A percentile compares a stretch with the other conserved stretches of the same genome.
These are phyloP conservation scores for Aspergillus pseudotamarii DNA, from an alignment of 2,329 filamentous ascomycete species.

Conservation along the genomic window DNA sequence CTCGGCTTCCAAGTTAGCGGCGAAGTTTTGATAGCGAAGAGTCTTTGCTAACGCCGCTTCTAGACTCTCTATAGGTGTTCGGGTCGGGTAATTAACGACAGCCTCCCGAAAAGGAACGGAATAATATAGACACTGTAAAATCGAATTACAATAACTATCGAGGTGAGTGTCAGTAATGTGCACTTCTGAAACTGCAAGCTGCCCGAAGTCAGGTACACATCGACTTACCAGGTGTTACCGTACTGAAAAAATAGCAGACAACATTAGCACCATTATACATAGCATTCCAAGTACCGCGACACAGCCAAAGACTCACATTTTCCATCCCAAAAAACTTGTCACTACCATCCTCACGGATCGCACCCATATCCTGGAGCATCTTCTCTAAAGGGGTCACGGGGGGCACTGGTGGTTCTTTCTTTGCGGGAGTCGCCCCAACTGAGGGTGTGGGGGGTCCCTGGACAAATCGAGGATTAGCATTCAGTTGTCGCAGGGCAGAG, in stretches of 20 bases:
- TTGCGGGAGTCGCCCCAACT: slow-evolving; percentile 51
- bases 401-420: slow-evolving; percentile 62
- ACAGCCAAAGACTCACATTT: slow-evolving; percentile 71
- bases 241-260: slow-evolving; percentile 64
- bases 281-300: background rate
- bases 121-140: slow-evolving; percentile 95
- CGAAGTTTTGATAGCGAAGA: slow-evolving; percentile 63
- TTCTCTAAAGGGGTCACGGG: slow-evolving; percentile 66
- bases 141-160: slow-evolving; percentile 93
- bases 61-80: slow-evolving; percentile 70
- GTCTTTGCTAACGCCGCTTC: slow-evolving; percentile 55
- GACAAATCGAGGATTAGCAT: slow-evolving; percentile 23
- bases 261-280: slow-evolving; percentile 22
- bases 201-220: background rate
- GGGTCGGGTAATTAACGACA: slow-evolving; percentile 84
- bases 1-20: slow-evolving; percentile 56
- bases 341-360: slow-evolving; percentile 81
- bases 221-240: slow-evolving; percentile 88
- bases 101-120: slow-evolving; percentile 91
- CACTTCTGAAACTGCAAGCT: background rate
- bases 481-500: background rate
- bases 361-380: slow-evolving; percentile 79
- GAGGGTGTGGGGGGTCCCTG: slow-evolving; percentile 54
- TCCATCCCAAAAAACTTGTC: slow-evolving; percentile 99
- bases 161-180: slow-evolving; percentile 10